A percentile compares a stretch with the other conserved stretches of the same genome.
phyloP scores from a whole-genome alignment of 169 alveolate species.

The Eimeria sp. region DNA sequence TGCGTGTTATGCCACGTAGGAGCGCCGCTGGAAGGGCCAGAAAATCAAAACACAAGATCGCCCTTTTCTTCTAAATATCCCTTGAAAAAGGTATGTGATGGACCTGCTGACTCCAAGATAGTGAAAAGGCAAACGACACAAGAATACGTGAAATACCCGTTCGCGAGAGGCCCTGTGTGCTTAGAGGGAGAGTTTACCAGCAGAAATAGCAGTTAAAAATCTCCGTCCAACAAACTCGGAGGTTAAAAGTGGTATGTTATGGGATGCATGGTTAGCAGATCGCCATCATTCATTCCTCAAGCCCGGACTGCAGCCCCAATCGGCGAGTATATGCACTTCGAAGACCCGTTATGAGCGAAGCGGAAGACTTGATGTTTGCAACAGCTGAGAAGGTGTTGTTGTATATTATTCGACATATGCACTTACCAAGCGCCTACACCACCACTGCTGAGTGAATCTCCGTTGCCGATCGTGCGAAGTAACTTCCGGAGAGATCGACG shows the following conservation, averaged over 20 bases:
- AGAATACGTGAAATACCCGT: not conserved
- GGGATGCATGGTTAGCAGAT: not conserved
- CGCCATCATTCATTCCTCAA: not conserved
- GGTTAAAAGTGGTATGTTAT: not conserved
- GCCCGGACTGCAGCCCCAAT: conserved; percentile 6
- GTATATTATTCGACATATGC: not conserved
- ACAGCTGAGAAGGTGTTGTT: not conserved
- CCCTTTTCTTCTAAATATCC: not conserved
- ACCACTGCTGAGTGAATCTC: not conserved
- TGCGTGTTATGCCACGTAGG: not conserved
- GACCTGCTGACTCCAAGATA: not conserved
- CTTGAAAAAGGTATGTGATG: not conserved
- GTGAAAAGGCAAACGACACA: not conserved
- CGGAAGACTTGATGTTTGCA: not conserved
- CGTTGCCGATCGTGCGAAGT: conserved; percentile 1
- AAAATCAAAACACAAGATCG: not conserved
- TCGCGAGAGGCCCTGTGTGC: not conserved
- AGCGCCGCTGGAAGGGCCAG: not conserved
- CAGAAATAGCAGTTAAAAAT: not conserved
- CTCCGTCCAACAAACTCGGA: not conserved
- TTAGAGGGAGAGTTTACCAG: not conserved
- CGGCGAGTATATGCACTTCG: not conserved
- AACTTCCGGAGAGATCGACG: not conserved
- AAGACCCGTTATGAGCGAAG: not conserved
- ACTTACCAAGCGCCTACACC: not conserved